A percentile compares a stretch with the other conserved stretches of the same genome.
phyloP scores from a whole-genome alignment of 1,284 basidiomycete genomes.

The Microbotryum intermedium region DNA sequence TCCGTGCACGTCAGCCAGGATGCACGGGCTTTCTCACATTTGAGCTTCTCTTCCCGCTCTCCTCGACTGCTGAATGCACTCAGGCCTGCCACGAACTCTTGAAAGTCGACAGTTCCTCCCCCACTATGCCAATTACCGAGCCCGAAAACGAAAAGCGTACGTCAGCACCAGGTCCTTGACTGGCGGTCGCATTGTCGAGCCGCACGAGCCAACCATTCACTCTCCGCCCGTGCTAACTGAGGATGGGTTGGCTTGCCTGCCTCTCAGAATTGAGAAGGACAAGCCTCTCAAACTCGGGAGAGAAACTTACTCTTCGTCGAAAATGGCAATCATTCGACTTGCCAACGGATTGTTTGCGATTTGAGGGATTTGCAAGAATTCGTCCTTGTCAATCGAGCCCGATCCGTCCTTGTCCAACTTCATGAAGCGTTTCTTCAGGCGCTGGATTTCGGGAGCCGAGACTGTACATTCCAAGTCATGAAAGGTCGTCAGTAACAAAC shows the following conservation, averaged over 20 bases:
- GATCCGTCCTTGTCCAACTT: constrained; percentile 98
- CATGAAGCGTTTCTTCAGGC: constrained; percentile 98
- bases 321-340: constrained; percentile 96
- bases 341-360: constrained; percentile 97
- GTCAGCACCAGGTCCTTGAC: too few species aligned
- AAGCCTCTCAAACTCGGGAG: not conserved
- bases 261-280: not conserved
- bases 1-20: not conserved
- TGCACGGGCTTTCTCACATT: constrained; percentile 55
- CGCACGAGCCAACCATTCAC: not conserved
- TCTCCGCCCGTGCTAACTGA: not conserved
- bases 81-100: constrained; percentile 95
- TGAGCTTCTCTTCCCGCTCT: constrained; percentile 89
- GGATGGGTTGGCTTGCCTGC: not conserved
- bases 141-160: too few species aligned
- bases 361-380: constrained; percentile 97
- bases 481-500: not conserved
- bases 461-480: constrained; percentile 47
- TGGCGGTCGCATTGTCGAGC: not conserved
- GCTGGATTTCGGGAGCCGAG: constrained; percentile 80
- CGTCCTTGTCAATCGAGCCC: constrained; percentile 95
- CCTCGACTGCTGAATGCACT: constrained; percentile 96
- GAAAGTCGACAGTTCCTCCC: constrained; percentile 96
- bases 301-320: constrained; percentile 85
- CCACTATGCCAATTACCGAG: constrained; percentile 50